These are phyloP conservation scores for Fragaria nilgerrensis DNA, from an alignment of 306 rosid genomes.

Conservation along the genomic window DNA sequence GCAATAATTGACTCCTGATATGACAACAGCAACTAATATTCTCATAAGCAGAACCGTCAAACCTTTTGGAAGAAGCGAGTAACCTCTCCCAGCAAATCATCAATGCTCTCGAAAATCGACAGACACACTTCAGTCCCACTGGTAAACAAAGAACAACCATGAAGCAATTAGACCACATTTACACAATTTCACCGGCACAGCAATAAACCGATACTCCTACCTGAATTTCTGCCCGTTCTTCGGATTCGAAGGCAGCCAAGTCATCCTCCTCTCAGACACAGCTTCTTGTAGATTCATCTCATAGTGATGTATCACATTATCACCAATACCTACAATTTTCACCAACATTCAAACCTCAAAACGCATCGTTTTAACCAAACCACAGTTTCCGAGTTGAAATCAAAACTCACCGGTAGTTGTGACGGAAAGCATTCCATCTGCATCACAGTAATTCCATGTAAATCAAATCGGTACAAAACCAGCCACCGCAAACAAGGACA, in stretches of 20 bases:
- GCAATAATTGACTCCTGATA: background rate
- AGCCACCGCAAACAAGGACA: background rate
- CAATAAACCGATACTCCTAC: constrained; percentile 33
- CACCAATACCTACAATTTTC: constrained; percentile 54
- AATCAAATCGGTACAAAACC: background rate
- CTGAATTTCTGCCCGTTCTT: constrained; percentile 88
- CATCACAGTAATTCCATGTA: constrained; percentile 18
- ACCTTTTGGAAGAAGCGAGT: constrained; percentile 68
- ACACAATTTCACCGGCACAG: background rate
- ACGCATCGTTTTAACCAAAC: constrained; percentile 1
- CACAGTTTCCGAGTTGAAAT: background rate
- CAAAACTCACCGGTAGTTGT: constrained; percentile 74
- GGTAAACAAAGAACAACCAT: constrained; percentile 19
- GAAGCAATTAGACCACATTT: constrained; percentile 8
- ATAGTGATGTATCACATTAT: constrained; percentile 46
- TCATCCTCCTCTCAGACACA: constrained; percentile 48
- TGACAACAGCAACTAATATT: background rate
- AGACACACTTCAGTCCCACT: constrained; percentile 87
- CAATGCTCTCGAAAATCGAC: constrained; percentile 40
- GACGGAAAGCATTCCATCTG: constrained; percentile 78
- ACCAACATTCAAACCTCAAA: background rate
- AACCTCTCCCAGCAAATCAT: constrained; percentile 56
- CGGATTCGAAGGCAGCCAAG: constrained; percentile 45
- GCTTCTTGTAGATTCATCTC: constrained; percentile 55
- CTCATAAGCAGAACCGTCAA: constrained; percentile 1